These are phyloP conservation scores for Speleostelium caveatum DNA, from an alignment of 78 protist species.

Conservation along the genomic window DNA sequence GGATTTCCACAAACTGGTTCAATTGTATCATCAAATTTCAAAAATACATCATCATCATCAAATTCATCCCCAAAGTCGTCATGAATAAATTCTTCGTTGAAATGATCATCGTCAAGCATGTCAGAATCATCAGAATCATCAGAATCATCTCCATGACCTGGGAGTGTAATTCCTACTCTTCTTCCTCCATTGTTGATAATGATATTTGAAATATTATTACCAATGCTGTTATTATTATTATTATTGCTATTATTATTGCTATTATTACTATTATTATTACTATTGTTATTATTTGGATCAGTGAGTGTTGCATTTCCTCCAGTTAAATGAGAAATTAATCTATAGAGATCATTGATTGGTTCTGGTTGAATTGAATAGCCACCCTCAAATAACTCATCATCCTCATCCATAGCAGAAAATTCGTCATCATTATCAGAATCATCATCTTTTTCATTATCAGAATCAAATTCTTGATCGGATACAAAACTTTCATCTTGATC, in stretches of 20 bases:
- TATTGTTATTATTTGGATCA: background rate
- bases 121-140: background rate
- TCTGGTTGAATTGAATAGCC: no score
- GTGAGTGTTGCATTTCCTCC: background rate
- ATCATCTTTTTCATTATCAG: background rate
- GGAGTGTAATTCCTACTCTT: background rate
- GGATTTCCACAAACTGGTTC: slow-evolving; percentile 63
- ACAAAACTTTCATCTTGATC: background rate
- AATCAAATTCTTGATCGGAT: background rate
- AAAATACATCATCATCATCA: slow-evolving; percentile 8
- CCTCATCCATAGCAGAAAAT: slow-evolving; percentile 30
- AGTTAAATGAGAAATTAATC: background rate
- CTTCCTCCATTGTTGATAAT: background rate
- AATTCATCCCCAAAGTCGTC: background rate
- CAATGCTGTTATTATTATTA: slow-evolving; percentile 8
- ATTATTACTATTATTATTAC: background rate
- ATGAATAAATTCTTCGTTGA: background rate
- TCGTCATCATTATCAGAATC: background rate
- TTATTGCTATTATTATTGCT: background rate
- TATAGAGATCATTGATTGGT: background rate
- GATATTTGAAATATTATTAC: no score
- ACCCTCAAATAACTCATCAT: background rate
- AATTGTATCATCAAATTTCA: background rate
- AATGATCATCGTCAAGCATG: background rate
- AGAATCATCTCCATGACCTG: background rate